Percentiles rank a stretch among this genome's conserved stretches.
Conservation (phyloP, 1,139 yeast species). For the Taiozyma onychis region DNA sequence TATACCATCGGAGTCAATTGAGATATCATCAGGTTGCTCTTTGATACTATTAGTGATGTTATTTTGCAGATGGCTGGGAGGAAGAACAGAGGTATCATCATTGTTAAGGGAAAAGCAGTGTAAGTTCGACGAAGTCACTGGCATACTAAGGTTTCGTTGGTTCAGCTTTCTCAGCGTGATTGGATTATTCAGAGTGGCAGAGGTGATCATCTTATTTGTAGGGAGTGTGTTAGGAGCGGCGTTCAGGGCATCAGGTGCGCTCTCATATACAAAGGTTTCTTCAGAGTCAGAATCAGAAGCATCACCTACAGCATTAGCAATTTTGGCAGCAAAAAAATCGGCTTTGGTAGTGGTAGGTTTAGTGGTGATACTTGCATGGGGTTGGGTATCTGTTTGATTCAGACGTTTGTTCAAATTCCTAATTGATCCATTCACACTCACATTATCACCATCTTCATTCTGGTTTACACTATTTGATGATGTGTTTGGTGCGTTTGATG, state of each 20-base stretch:
- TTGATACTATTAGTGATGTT: background rate
- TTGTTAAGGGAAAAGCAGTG: slow-evolving; percentile 11
- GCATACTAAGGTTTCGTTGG: slow-evolving; percentile 23
- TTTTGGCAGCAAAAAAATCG: slow-evolving; percentile 88
- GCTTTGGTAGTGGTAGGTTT: slow-evolving; percentile 50
- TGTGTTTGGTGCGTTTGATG: slow-evolving; percentile 4
- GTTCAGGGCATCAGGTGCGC: slow-evolving; percentile 35
- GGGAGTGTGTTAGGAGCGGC: slow-evolving; percentile 23
- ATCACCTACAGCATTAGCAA: slow-evolving; percentile 92
- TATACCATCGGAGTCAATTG: background rate
- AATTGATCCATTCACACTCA: slow-evolving; percentile 21
- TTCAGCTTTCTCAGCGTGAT: slow-evolving; percentile 19
- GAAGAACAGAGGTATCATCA: slow-evolving; percentile 5
- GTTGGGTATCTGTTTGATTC: slow-evolving; percentile 8
- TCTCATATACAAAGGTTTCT: slow-evolving; percentile 90
- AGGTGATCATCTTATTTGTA: slow-evolving; percentile 7
- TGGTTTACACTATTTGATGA: slow-evolving; percentile 2
- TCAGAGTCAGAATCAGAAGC: slow-evolving; percentile 83
- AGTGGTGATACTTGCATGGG: slow-evolving; percentile 13
- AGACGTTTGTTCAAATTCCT: slow-evolving; percentile 17
- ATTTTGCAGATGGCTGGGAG: background rate
- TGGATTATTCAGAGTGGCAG: slow-evolving; percentile 14
- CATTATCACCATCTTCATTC: slow-evolving; percentile 15
- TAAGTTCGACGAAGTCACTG: slow-evolving; percentile 13
- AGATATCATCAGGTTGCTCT: background rate